Conservation (phyloP, 23 red algal genomes). For the Gracilaria domingensis region DNA sequence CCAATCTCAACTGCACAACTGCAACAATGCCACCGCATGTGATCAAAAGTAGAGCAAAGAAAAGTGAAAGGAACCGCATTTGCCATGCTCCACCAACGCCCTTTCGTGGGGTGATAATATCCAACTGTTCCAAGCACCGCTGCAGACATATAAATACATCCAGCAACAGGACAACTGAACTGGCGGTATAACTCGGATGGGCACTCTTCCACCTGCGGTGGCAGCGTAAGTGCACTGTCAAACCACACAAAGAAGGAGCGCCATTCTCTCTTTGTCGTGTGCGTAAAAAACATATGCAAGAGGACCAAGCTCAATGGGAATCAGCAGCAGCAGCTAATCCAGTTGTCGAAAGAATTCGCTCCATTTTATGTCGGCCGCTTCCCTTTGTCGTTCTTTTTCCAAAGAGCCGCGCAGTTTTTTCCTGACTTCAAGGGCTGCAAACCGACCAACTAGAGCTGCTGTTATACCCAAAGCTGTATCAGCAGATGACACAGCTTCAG, state of each 20-base stretch:
- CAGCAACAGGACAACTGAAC: background rate
- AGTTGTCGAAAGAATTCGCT: too few relatives aligned
- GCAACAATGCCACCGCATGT: too few relatives aligned
- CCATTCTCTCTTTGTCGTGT: background rate
- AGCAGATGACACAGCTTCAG: too few relatives aligned
- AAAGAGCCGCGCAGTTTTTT: too few relatives aligned
- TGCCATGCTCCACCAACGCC: background rate
- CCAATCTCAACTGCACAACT: too few relatives aligned
- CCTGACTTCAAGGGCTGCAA: too few relatives aligned
- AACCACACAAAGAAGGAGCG: background rate
- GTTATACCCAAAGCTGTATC: too few relatives aligned
- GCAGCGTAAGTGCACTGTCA: background rate
- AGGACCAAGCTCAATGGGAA: background rate
- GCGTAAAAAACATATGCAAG: background rate
- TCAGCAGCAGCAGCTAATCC: background rate
- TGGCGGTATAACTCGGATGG: background rate
- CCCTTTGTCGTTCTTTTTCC: too few relatives aligned
- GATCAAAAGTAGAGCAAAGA: too few relatives aligned
- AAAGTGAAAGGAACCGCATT: too few relatives aligned
- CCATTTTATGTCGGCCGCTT: too few relatives aligned
- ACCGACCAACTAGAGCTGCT: too few relatives aligned
- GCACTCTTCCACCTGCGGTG: background rate
- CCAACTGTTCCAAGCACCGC: background rate
- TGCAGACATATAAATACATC: background rate
- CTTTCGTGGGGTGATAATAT: background rate